Percentiles rank a stretch among this genome's conserved stretches.
Conservation (phyloP, 306 rosid species). For the barrel medic (Medicago truncatula) region MtrunA17r5.0-ANR NC_053048.1:53149501-53150000, state of each 20-base stretch:
- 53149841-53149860: conserved; percentile 9
- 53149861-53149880: conserved; percentile 43
- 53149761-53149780: conserved; percentile 30
- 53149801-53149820: conserved; percentile 17
- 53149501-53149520: conserved; percentile 10
- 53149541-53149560: neutral
- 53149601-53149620: neutral
- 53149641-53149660: conserved; percentile 4
- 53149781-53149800: conserved; percentile 13
- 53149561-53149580: no score
- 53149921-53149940: conserved; percentile 53
- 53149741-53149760: conserved; percentile 23
- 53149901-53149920: conserved; percentile 78
- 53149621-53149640: conserved; percentile 17
- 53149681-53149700: conserved; percentile 8
- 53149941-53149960: conserved; percentile 9
- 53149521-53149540: conserved; percentile 10
- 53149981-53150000: conserved; percentile 5
- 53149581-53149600: neutral
- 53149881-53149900: conserved; percentile 93
- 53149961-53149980: conserved; percentile 7
- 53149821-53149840: conserved; percentile 29
- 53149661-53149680: conserved; percentile 7
- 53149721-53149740: conserved; percentile 10
- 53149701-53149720: conserved; percentile 27